Evolutionary conservation across 192 early-diverging fungal genomes (phyloP).

Genomic region (Spizellomyces punctatus): DNA sequence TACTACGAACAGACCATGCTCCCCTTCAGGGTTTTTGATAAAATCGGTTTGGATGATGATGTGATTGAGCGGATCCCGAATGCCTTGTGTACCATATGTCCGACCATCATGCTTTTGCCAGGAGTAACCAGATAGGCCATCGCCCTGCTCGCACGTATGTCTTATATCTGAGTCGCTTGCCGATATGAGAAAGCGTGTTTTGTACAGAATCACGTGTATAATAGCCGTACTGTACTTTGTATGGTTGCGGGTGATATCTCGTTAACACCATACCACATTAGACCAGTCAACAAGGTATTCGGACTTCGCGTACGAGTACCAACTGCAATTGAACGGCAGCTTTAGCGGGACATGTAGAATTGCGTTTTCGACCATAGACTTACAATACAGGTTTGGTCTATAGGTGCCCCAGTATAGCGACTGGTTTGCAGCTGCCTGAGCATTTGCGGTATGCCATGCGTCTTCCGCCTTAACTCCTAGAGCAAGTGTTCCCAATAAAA

Average conservation of each 20-base stretch:
- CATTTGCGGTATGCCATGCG: background rate
- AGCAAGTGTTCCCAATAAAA: background rate
- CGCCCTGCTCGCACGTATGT: slow-evolving; percentile 90
- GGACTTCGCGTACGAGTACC: slow-evolving; percentile 79
- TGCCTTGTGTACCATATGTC: slow-evolving; percentile 73
- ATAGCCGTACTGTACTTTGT: background rate
- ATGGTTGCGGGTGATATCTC: slow-evolving; percentile 28
- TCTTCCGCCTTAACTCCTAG: background rate
- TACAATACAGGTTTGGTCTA: slow-evolving; percentile 85
- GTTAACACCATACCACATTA: slow-evolving; percentile 87
- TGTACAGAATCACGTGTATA: too few species aligned
- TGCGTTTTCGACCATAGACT: background rate
- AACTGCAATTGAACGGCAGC: slow-evolving; percentile 38
- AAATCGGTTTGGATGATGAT: slow-evolving; percentile 74
- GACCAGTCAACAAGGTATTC: slow-evolving; percentile 79
- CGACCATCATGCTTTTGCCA: slow-evolving; percentile 88
- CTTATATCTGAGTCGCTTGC: slow-evolving; percentile 62
- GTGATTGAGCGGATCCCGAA: slow-evolving; percentile 68
- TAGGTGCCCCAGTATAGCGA: slow-evolving; percentile 88
- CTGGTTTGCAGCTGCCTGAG: slow-evolving; percentile 31
- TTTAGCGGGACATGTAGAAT: background rate
- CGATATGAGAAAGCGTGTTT: too few species aligned
- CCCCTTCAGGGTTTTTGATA: slow-evolving; percentile 67
- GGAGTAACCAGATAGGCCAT: slow-evolving; percentile 77
- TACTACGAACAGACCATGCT: slow-evolving; percentile 49